These are phyloP conservation scores for Lactifluus volemus DNA, from an alignment of 768 basidiomycete species.

Conservation along the genomic window DNA sequence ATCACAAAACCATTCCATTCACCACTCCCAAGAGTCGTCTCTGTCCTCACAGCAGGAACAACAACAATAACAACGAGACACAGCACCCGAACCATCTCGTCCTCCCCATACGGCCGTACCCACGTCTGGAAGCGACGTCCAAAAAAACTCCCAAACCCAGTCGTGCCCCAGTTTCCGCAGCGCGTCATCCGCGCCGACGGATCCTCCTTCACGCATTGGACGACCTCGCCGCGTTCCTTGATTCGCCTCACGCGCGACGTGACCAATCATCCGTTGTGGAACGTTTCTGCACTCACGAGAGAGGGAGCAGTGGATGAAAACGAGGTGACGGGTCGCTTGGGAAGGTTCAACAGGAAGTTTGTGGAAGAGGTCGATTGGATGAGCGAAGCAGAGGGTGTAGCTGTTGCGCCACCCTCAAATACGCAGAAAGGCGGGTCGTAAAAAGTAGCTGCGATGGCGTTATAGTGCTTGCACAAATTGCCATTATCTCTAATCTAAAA, in stretches of 20 bases:
- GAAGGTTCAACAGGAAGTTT: conserved; percentile 71
- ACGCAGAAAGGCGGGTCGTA: neutral
- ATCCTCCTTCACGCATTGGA: conserved; percentile 80
- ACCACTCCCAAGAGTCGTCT: neutral
- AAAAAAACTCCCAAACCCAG: conserved; percentile 66
- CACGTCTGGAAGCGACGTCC: conserved; percentile 71
- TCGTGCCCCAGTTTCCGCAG: conserved; percentile 83
- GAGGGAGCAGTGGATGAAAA: conserved; percentile 53
- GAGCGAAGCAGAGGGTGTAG: conserved; percentile 14
- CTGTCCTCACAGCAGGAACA: neutral
- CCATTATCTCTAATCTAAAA: conserved; percentile 12
- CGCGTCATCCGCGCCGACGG: conserved; percentile 82
- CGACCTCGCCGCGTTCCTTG: conserved; percentile 74
- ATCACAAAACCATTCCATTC: neutral
- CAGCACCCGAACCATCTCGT: conserved; percentile 41
- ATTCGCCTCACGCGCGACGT: conserved; percentile 79
- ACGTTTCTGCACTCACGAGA: conserved; percentile 44
- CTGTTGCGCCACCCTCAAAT: neutral
- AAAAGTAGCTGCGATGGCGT: neutral
- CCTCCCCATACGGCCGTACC: conserved; percentile 74
- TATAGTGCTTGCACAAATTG: conserved; percentile 1
- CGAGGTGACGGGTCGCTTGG: conserved; percentile 66
- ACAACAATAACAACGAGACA: neutral
- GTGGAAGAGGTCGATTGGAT: conserved; percentile 37
- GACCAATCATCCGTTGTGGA: conserved; percentile 85